phyloP scores from a whole-genome alignment of 257 asterid genomes.

The Ocimum tenuiflorum region DNA sequence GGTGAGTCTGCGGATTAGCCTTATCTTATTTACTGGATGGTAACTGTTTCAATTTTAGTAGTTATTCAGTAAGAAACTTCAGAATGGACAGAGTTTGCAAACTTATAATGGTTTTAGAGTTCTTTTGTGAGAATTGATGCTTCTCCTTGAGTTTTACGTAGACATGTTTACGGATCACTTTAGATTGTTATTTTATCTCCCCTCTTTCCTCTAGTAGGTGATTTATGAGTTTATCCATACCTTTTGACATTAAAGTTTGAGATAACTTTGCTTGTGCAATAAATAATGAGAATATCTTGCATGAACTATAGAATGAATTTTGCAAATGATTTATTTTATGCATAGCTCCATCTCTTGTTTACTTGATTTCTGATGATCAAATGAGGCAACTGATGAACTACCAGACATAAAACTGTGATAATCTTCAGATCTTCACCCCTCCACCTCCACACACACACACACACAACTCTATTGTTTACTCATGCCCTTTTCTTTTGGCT shows the following conservation, averaged over 20 bases:
- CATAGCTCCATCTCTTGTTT: too few species aligned
- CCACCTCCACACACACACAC: too few species aligned
- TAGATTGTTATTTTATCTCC: neutral
- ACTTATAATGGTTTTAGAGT: neutral
- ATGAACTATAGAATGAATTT: too few species aligned
- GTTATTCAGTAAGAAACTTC: neutral
- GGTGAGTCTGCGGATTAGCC: slow-evolving; percentile 48
- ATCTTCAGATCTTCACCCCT: too few species aligned
- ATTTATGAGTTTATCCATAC: neutral
- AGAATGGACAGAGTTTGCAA: neutral
- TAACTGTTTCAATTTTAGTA: neutral
- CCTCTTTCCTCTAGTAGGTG: neutral
- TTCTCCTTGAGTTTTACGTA: neutral
- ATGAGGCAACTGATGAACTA: too few species aligned
- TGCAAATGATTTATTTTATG: too few species aligned
- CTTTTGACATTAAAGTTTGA: neutral
- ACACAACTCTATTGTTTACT: too few species aligned
- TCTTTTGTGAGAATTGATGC: neutral
- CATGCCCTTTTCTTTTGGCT: too few species aligned
- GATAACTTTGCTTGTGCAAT: neutral
- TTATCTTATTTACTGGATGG: neutral
- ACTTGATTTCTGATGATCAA: too few species aligned
- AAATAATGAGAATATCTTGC: too few species aligned
- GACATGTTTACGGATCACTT: neutral
- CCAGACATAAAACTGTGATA: too few species aligned